Base-by-base conservation (phyloP, 2,329 filamentous ascomycete species). In the Seiridium cupressi region DNA sequence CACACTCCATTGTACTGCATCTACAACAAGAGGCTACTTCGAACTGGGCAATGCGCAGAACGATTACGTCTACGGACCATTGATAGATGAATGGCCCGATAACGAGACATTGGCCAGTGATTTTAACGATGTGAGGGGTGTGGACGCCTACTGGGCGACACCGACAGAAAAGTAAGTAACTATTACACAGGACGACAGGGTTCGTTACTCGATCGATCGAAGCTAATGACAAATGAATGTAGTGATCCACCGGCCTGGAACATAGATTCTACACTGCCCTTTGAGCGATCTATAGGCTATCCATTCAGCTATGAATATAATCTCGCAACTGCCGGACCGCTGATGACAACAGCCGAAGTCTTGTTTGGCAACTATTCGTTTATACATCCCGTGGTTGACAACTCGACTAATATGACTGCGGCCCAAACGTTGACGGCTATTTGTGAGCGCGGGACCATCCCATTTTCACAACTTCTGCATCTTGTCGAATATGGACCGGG, bases 351-450 rank as follows among this genome's bases (percentile, higher is more conserved):
- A 8, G 58, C 62, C 49, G 62, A 62, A n/a, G 62, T 42, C 18
- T 35, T 64, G 31, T 61, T 64, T 32, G 62, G 62, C 10, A 64
- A 64, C 56, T 62, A 64, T 54, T 62, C 62, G 13, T 44, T 62
- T 26, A 49, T 64, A 7, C 58, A 48, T 31, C 57, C 60, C 49
- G 3, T 61, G 44, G 53, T 54, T 8, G 54, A 61, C 26, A 62
- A 62, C 38, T 36, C 49, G 31, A 64, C 60, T 26, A 44, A 13
- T 7, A 61, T 61, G 55, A 61, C 60, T 8, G 35, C 62, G 18
- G 49, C 44, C 8, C 54, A 61, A 53, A 44, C 60, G 26, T 60
- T 58, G 53, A 48, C 46, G 11, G n/a, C 42, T 10, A 36, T 62
- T 11, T 64, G 62, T 48, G 61, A 61, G 40, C 58, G 59, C n/a